These are phyloP conservation scores for Immersiporthe knoxdaviesiana DNA, from an alignment of 2,329 filamentous ascomycete genomes.

Conservation along the genomic window DNA sequence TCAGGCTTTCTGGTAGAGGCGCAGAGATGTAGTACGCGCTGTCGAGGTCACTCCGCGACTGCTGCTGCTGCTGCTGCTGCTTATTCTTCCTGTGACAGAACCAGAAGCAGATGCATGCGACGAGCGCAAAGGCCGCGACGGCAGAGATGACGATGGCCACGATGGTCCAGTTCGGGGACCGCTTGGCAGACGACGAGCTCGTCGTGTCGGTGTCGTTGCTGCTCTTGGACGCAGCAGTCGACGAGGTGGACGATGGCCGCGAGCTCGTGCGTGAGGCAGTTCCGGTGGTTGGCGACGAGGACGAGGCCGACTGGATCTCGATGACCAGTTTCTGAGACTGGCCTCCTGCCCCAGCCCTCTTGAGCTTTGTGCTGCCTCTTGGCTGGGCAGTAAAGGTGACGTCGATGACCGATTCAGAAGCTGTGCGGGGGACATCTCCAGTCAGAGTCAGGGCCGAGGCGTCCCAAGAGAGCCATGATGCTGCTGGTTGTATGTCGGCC, in stretches of 20 bases:
- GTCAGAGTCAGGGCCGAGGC: constrained; percentile 41
- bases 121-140: constrained; percentile 42
- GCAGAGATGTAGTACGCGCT: constrained; percentile 20
- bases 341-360: constrained; percentile 29
- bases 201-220: background rate
- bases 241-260: constrained; percentile 33
- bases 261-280: constrained; percentile 26
- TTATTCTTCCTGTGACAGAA: constrained; percentile 36
- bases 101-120: constrained; percentile 39
- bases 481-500: constrained; percentile 41
- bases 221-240: constrained; percentile 30
- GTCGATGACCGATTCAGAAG: constrained; percentile 34
- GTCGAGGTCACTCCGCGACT: constrained; percentile 25
- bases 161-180: constrained; percentile 39
- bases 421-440: constrained; percentile 45
- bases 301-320: constrained; percentile 37
- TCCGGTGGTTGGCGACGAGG: constrained; percentile 34
- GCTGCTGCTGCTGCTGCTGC: constrained; percentile 20
- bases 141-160: constrained; percentile 50
- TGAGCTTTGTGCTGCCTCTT: constrained; percentile 36
- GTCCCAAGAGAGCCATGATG: constrained; percentile 50
- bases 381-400: constrained; percentile 39
- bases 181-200: background rate
- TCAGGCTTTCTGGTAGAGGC: constrained; percentile 1
- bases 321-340: constrained; percentile 46